phyloP scores from a whole-genome alignment of 1,284 basidiomycete species.

The Termitomyces sp. region DNA sequence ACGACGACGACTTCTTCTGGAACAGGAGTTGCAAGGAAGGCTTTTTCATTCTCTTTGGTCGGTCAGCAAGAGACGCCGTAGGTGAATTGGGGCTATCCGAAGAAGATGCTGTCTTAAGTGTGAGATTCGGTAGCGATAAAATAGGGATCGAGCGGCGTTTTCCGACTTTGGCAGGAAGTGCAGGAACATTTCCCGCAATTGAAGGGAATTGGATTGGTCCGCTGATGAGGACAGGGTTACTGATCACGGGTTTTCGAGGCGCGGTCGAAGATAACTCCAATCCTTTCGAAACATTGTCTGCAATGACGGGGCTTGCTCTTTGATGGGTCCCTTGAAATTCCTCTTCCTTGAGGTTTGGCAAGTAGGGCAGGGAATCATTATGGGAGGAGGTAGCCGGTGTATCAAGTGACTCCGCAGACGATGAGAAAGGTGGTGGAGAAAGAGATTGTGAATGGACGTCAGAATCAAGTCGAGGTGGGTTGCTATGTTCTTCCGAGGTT shows the following conservation, averaged over 20 bases:
- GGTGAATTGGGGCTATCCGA: conserved; percentile 11
- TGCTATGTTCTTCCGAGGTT: conserved; percentile 31
- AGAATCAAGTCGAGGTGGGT: conserved; percentile 16
- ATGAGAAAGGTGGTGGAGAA: conserved; percentile 35
- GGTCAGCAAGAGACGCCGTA: conserved; percentile 19
- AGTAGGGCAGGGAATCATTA: conserved; percentile 33
- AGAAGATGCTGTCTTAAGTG: conserved; percentile 6
- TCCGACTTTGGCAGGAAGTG: conserved; percentile 25
- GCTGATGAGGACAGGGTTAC: conserved; percentile 27
- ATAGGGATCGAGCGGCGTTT: conserved; percentile 38
- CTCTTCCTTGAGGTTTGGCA: conserved; percentile 25
- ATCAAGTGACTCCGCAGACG: conserved; percentile 41
- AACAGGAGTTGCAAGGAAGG: conserved; percentile 52
- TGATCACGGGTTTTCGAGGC: conserved; percentile 22
- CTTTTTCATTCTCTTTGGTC: conserved; percentile 41
- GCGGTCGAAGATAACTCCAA: conserved; percentile 13
- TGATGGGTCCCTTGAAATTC: conserved; percentile 16
- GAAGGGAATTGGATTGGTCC: conserved; percentile 35
- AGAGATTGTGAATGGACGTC: conserved; percentile 21
- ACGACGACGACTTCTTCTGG: conserved; percentile 43
- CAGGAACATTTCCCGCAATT: conserved; percentile 15
- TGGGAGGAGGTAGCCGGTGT: conserved; percentile 36
- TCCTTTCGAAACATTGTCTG: conserved; percentile 16
- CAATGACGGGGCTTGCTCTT: conserved; percentile 16
- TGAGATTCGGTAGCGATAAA: conserved; percentile 38